Base-by-base conservation (phyloP, 2,329 filamentous ascomycete genomes). In the Parascedosporium putredinis region DNA sequence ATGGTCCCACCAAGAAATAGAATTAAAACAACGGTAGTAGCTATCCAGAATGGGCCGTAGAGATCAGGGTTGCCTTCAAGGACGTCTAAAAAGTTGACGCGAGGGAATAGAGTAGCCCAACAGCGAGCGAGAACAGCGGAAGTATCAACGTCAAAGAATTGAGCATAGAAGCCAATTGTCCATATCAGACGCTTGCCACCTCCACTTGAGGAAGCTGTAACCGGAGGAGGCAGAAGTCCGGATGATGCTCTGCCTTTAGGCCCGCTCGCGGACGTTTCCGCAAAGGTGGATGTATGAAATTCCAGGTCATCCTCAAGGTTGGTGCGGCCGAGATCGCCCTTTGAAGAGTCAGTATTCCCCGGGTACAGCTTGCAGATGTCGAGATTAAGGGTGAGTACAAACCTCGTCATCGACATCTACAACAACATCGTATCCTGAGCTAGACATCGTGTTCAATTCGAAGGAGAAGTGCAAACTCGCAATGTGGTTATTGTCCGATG, bases 81-180 rank as follows among this genome's bases (percentile, higher is more conserved):
- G 31, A 97, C 88, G 63, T 98, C 93, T 55, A 98, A 83, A 69
- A 98, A 98, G 73, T 95, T 96, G 51, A 84, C 84, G 55, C 88
- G 83, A 43, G 93, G 93, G 67, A 86, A 95, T 34, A 97, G 72
- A n/a, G 91, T 84, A 1, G 89, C 85, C 67, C 83, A 83, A 69
- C 93, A 97, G 56, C 93, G 86, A 60, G 83, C 76, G 50, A 96
- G 71, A 18, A 98, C 90, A 49, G 93, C 87, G 53, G 79, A 83
- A 1, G 93, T 97, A 69, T 98, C 93, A 55, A 98, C 91, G 63
- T 98, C 93, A 71, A 98, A 98, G 79, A 93, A 97, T 70, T 95
- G 93, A 50, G 89, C 82, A 72, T 98, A 98, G 74, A 95, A 98
- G 51, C 82, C 81, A 54, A 97, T 74, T 43, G 83, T 83, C 93